A percentile compares a stretch with the other conserved stretches of the same genome.
Conservation (phyloP, 2,329 filamentous ascomycete genomes). For the Fusarium tuaranense region DNA sequence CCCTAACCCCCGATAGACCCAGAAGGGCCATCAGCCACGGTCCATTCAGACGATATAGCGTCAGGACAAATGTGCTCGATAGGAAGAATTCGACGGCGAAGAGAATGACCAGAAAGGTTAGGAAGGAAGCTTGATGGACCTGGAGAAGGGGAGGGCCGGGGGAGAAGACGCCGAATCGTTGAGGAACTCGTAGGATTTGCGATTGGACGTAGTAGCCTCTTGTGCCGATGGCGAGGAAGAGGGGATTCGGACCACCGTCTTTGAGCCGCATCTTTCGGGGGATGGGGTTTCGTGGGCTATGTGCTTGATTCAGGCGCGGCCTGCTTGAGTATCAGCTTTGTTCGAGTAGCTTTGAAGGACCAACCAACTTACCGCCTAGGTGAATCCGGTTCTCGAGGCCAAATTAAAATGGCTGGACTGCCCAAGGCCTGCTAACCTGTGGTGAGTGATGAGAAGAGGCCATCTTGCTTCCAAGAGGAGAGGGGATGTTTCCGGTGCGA, state of each 20-base stretch:
- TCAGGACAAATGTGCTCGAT: neutral
- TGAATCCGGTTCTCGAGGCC: too few species aligned
- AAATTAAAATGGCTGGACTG: neutral
- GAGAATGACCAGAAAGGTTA: neutral
- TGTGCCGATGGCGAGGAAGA: neutral
- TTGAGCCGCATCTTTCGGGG: neutral
- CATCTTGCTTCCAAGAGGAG: rapidly evolving
- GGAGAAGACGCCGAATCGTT: slow-evolving; percentile 14
- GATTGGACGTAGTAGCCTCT: slow-evolving; percentile 16
- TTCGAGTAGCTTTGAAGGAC: too few species aligned
- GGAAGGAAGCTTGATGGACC: neutral
- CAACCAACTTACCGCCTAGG: too few species aligned
- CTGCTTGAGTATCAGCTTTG: neutral
- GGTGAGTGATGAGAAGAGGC: neutral
- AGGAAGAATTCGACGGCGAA: neutral
- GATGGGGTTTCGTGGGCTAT: neutral
- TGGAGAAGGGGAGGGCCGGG: slow-evolving; percentile 5
- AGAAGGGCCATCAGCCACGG: neutral
- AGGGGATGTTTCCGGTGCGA: neutral
- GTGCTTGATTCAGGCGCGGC: neutral
- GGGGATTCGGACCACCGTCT: neutral
- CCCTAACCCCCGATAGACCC: neutral
- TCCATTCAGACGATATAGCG: neutral
- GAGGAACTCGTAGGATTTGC: slow-evolving; percentile 13
- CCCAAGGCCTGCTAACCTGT: neutral